Base-by-base conservation (phyloP, 805 yeast genomes). In the Clavispora asparagi region DNA sequence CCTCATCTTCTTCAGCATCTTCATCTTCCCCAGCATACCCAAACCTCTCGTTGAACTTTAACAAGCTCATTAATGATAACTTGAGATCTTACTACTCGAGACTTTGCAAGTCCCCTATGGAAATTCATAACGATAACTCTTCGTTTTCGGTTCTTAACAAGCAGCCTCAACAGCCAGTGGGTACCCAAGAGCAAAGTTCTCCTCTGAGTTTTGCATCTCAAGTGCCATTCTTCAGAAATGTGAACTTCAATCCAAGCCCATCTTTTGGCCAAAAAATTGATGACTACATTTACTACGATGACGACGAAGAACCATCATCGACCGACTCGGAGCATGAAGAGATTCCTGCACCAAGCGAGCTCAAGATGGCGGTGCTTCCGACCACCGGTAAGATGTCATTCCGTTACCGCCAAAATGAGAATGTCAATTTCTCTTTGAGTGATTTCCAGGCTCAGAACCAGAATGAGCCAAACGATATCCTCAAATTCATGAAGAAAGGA, bases 61-160 rank as follows among this genome's bases (percentile, higher is more conserved):
- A 66, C 27, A 63, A 68, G 56, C 63, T 68, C 38, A 56, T 70
- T 45, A 67, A 69, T 45, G 76, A 70, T 35, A 70, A 68, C 45
- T 58, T 71, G 40, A 59, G 68, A 32, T 58, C 58, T 27, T 65
- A 67, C 48, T 66, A 68, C 42, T 50, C 64, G 11, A 51, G 53
- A 26, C 53, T 54, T 41, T 55, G 59, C 41, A 58, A 56, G 45
- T 56, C 58, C 36, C 70, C 62, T n/a, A 60, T 64, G 44, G 70
- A 62, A 41, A 56, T 62, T 43, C 65, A 65, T 49, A 61, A 62
- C 47, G 68, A 62, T 48, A 57, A 66, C 48, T 63, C 66, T 39
- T 61, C 67, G 38, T 67, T 68, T 54, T 59, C 68, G 27, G 52
- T 62, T 37, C 58, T 68, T 41, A 63, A 63, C 46, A 52, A 52